Evolutionary conservation across 2,329 filamentous ascomycete genomes (phyloP), one percentile per base, ranked within the genome.

Genomic region (Penicillium sp.): DNA sequence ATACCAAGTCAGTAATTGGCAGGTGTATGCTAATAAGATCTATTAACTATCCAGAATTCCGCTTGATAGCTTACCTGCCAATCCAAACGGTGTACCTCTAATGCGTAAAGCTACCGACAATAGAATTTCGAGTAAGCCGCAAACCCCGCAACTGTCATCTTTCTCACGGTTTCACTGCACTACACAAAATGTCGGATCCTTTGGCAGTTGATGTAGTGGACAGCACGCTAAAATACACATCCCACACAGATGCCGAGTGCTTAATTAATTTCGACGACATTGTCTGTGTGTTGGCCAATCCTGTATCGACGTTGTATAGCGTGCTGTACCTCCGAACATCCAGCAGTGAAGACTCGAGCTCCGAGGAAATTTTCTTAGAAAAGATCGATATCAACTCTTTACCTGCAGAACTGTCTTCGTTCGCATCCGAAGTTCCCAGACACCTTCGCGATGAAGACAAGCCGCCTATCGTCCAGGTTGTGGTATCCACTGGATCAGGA

Each of bases 401-500:
- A 19, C 61, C 66, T 23, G 27, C 51, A 4, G 30, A n/a, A 13
- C 10, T 64, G 18, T 59, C 59, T 23, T 41, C 43, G 2, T 62
- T 64, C 18, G 13, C 65, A 7, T 43, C 51, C 6, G 54, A 60
- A 2, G 36, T 66, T 29, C 68, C 70, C 7, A 38, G 18, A 35
- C 60, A 70, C 44, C 60, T 70, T 16, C 35, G 32, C 45, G 16
- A 53, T 42, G 32, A 42, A 26, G 30, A 48, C 47, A 16, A 63
- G 60, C 47, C 47, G 38, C 41, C 49, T 14, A 16, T 40, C 23
- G 56, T 77, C n/a, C 80, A 89, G 62, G 76, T 91, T 16, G 69
- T 92, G 19, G 78, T 91, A 16, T 91, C 88, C 1, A 85, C 81
- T 0, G 76, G 77, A 18, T 89, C 89, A 0, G 89, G 89, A 13